These are phyloP conservation scores for Plasmodium berghei DNA, from an alignment of 169 alveolate genomes.

Conservation along the genomic window DNA sequence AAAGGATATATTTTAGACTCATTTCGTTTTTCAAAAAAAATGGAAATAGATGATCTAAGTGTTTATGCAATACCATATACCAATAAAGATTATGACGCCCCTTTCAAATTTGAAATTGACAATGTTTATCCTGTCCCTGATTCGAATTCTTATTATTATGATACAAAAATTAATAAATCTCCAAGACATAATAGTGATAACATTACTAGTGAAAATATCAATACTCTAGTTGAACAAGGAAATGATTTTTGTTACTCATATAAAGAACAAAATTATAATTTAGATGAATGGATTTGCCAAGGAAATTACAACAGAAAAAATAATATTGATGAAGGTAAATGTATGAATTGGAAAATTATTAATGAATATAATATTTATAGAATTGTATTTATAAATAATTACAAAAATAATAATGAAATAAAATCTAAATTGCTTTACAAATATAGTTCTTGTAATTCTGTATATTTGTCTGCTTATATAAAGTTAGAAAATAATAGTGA, in stretches of 20 bases:
- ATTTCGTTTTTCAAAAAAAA: constrained; percentile 52
- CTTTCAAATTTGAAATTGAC: background rate
- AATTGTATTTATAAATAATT: constrained; percentile 14
- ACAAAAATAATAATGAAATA: constrained; percentile 2
- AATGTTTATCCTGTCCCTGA: constrained; percentile 68
- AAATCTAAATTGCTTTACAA: constrained; percentile 32
- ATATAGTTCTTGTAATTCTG: constrained; percentile 45
- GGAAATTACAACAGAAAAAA: too few relatives aligned
- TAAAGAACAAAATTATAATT: background rate
- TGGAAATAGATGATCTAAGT: constrained; percentile 41
- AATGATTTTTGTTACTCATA: constrained; percentile 13
- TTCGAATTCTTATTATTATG: constrained; percentile 30
- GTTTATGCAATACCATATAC: constrained; percentile 58
- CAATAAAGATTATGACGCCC: constrained; percentile 27
- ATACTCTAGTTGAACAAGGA: background rate
- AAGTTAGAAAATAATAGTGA: constrained; percentile 55
- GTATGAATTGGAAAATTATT: constrained; percentile 37
- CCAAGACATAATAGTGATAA: background rate
- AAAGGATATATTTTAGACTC: constrained; percentile 15
- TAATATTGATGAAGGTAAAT: background rate
- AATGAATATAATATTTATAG: constrained; percentile 46
- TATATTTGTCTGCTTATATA: constrained; percentile 22
- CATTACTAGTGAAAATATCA: background rate
- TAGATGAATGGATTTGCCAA: constrained; percentile 23
- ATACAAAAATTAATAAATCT: background rate